Conservation (phyloP, 306 rosid species). For the Cicer cuneatum region DNA sequence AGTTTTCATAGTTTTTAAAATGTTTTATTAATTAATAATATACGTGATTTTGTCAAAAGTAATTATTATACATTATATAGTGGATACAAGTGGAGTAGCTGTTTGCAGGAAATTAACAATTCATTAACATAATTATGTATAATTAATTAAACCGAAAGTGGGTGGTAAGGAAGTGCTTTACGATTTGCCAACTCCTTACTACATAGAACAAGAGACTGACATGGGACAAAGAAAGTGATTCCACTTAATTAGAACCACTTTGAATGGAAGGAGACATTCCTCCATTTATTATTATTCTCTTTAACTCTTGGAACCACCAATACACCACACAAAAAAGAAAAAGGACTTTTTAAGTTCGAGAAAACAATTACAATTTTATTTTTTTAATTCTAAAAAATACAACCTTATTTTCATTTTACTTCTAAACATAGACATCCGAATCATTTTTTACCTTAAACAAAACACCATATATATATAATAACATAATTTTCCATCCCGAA, state of each 20-base stretch:
- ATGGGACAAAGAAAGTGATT: slow-evolving; percentile 56
- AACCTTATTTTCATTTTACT: background rate
- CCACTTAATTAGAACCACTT: slow-evolving; percentile 70
- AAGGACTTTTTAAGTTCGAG: background rate
- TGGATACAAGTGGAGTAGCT: slow-evolving; percentile 62
- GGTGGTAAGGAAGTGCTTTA: slow-evolving; percentile 54
- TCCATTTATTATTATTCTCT: slow-evolving; percentile 33
- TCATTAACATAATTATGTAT: slow-evolving; percentile 57
- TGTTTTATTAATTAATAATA: background rate
- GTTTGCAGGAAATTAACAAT: slow-evolving; percentile 46
- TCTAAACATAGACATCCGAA: background rate
- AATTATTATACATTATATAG: background rate
- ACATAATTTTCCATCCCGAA: too few relatives aligned
- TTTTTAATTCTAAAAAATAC: background rate
- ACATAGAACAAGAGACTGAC: slow-evolving; percentile 40
- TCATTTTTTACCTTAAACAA: too few relatives aligned
- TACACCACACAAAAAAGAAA: background rate
- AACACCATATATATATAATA: too few relatives aligned
- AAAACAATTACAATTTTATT: background rate
- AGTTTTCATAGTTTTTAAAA: background rate
- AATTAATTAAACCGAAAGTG: slow-evolving; percentile 61
- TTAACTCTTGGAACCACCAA: slow-evolving; percentile 44
- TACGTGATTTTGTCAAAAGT: too few relatives aligned
- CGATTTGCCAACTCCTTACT: slow-evolving; percentile 47
- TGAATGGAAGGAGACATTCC: slow-evolving; percentile 50